These are phyloP conservation scores for Boletus speciosus DNA, from an alignment of 768 basidiomycete genomes.

Conservation along the genomic window DNA sequence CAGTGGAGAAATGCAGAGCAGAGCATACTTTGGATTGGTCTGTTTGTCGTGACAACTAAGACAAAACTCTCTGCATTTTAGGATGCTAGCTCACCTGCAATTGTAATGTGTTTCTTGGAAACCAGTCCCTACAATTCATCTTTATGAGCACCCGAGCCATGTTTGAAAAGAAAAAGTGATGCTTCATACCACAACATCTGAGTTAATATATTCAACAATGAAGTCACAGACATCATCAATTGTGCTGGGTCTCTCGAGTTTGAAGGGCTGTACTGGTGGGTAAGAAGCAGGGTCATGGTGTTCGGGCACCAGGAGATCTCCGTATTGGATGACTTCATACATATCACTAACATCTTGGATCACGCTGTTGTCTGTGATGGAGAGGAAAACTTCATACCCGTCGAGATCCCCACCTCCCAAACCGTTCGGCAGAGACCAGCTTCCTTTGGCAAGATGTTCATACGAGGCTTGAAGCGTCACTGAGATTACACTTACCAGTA, in stretches of 20 bases:
- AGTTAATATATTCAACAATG: conserved; percentile 79
- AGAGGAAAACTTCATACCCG: conserved; percentile 42
- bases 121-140: conserved; percentile 53
- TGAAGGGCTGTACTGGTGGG: conserved; percentile 32
- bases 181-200: conserved; percentile 65
- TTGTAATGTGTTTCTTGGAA: conserved; percentile 62
- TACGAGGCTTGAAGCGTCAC: background rate
- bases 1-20: background rate
- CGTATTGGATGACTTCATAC: conserved; percentile 59
- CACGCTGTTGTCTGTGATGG: background rate
- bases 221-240: conserved; percentile 77
- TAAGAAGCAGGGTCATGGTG: conserved; percentile 55
- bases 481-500: conserved; percentile 40
- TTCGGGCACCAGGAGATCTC: conserved; percentile 51
- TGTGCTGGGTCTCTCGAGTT: conserved; percentile 45
- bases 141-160: conserved; percentile 3
- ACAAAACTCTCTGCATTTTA: background rate
- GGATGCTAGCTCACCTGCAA: conserved; percentile 51
- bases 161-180: background rate
- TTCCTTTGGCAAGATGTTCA: conserved; percentile 36
- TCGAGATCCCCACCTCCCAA: conserved; percentile 80
- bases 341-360: conserved; percentile 45
- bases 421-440: conserved; percentile 62
- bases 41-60: conserved; percentile 23
- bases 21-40: conserved; percentile 65